Percentiles rank a stretch among this genome's conserved stretches.
These are phyloP conservation scores for Sporisorium scitamineum DNA, from an alignment of 1,284 basidiomycete species.

Conservation along the genomic window DNA sequence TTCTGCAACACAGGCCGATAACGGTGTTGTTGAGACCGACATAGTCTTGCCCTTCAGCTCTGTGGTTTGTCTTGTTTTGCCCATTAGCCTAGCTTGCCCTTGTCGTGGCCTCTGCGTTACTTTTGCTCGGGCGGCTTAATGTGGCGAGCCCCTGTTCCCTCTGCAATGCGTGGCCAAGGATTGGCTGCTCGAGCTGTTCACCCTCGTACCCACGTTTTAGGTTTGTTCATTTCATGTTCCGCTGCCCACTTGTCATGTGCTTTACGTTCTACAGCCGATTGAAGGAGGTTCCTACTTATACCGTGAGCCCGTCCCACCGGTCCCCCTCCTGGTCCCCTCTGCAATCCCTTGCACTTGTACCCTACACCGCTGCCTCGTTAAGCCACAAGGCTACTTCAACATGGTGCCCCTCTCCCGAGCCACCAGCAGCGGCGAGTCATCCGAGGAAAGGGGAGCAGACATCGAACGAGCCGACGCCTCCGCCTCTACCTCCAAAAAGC, in stretches of 20 bases:
- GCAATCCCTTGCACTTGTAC: too few species aligned
- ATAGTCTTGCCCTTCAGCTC: too few species aligned
- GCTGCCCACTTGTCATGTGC: background rate
- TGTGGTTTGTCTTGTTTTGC: too few species aligned
- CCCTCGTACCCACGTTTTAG: background rate
- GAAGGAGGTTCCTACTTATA: background rate
- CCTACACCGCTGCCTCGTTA: too few species aligned
- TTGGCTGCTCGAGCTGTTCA: background rate
- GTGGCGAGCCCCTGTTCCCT: background rate
- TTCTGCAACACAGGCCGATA: too few species aligned
- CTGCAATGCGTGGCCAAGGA: background rate
- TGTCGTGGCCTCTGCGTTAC: background rate
- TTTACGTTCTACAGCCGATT: background rate
- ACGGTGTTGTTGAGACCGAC: too few species aligned
- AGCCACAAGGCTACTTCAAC: background rate
- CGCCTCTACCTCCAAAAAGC: conserved; percentile 2
- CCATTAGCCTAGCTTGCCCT: too few species aligned
- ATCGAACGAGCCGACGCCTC: conserved; percentile 9
- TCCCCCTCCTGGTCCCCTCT: background rate
- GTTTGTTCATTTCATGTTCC: background rate
- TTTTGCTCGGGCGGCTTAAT: background rate
- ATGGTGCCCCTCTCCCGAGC: background rate
- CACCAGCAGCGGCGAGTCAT: conserved; percentile 12
- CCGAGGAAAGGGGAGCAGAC: conserved; percentile 4
- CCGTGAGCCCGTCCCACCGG: background rate